Conservation (phyloP, 2,329 filamentous ascomycete genomes). For the Pseudocercospora fijiensis region DNA sequence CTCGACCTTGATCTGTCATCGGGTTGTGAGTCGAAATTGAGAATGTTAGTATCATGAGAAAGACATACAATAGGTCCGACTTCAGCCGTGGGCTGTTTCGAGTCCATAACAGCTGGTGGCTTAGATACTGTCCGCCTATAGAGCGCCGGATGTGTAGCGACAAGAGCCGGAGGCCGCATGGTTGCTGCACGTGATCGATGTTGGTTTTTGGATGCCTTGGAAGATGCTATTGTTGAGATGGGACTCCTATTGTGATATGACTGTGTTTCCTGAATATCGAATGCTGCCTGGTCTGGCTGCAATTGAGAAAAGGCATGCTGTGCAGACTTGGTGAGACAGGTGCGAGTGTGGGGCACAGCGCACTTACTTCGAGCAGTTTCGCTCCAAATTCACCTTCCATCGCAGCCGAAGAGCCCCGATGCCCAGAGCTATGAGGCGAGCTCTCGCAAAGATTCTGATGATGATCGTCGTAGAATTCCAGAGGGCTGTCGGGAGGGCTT, state of each 20-base stretch:
- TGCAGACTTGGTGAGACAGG: conserved; percentile 16
- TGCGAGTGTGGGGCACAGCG: conserved; percentile 9
- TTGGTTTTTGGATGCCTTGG: conserved; percentile 1
- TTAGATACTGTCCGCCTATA: conserved; percentile 12
- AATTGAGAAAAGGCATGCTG: conserved; percentile 21
- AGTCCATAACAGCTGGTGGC: not conserved
- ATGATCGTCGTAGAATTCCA: not conserved
- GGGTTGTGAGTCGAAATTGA: not conserved
- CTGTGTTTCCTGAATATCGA: conserved; percentile 5
- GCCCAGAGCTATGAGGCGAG: not conserved
- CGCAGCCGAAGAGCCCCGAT: not conserved
- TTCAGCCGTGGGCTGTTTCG: not conserved
- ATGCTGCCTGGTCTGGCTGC: conserved; percentile 15
- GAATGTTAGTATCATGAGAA: not conserved
- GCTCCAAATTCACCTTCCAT: not conserved
- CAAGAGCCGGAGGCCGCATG: conserved; percentile 8
- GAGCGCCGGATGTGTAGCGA: conserved; percentile 19
- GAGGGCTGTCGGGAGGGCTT: conserved; percentile 1
- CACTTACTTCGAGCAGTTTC: conserved; percentile 22
- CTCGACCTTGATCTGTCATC: not conserved
- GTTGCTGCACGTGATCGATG: conserved; percentile 11
- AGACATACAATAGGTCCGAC: not conserved
- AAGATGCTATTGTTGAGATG: conserved; percentile 5
- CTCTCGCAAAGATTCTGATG: not conserved
- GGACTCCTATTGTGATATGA: not conserved